Evolutionary conservation across 1,284 basidiomycete genomes (phyloP).

Genomic region (Sanghuangporus baumii): DNA sequence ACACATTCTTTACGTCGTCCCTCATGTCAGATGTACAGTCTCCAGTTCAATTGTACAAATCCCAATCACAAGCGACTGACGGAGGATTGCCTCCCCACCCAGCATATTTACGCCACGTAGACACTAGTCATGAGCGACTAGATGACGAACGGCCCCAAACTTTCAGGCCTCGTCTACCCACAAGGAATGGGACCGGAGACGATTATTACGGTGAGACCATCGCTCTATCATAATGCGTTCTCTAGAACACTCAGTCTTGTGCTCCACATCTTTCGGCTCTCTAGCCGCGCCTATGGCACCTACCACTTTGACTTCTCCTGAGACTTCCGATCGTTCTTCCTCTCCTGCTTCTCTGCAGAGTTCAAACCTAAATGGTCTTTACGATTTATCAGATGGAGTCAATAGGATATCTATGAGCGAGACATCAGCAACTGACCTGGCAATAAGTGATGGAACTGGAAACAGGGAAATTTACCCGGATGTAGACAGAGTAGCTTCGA

Average conservation of each 20-base stretch:
- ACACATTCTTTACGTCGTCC: not conserved
- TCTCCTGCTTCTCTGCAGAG: not conserved
- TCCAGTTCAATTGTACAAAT: not conserved
- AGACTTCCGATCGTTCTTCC: not conserved
- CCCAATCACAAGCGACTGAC: not conserved
- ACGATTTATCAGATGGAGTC: not conserved
- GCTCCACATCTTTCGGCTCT: not conserved
- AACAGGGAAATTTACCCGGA: not conserved
- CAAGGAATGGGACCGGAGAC: not conserved
- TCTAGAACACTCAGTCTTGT: not conserved
- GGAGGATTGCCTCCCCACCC: conserved; percentile 1
- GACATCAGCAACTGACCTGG: not conserved
- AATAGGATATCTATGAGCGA: not conserved
- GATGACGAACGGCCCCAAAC: not conserved
- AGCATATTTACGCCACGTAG: not conserved
- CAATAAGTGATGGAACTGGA: not conserved
- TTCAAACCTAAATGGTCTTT: not conserved
- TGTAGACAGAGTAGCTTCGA: not conserved
- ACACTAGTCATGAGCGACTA: not conserved
- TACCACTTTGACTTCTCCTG: too few relatives aligned
- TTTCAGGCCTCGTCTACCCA: not conserved
- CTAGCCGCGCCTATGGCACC: not conserved
- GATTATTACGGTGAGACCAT: not conserved
- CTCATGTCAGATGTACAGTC: not conserved
- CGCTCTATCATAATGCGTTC: not conserved